Evolutionary conservation across 495 filamentous ascomycete genomes (phyloP).

Genomic region (Eremomyces bilateralis): DNA sequence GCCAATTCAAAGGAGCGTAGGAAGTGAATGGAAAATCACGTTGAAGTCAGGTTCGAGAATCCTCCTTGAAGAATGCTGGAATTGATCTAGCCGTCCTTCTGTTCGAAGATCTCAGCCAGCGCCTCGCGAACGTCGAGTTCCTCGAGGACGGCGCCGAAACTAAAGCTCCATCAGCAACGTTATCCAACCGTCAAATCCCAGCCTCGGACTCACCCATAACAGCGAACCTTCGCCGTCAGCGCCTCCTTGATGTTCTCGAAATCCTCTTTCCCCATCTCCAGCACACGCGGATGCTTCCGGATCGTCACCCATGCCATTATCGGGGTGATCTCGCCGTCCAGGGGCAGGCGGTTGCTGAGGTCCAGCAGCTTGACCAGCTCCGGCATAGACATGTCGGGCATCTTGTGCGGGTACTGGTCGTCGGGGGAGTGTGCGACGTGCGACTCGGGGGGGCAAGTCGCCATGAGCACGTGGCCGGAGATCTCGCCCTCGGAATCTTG

Average conservation of each 20-base stretch:
- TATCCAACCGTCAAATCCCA: constrained; percentile 2
- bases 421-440: constrained; percentile 18
- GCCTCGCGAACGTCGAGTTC: constrained; percentile 86
- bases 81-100: constrained; percentile 18
- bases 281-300: constrained; percentile 43
- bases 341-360: constrained; percentile 59
- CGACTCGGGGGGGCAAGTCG: constrained; percentile 54
- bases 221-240: constrained; percentile 60
- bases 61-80: too few relatives aligned
- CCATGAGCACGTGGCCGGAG: constrained; percentile 78
- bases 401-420: constrained; percentile 26
- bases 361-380: constrained; percentile 66
- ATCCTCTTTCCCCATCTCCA: constrained; percentile 41
- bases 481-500: constrained; percentile 23
- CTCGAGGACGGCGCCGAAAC: constrained; percentile 68
- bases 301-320: constrained; percentile 86
- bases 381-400: constrained; percentile 46
- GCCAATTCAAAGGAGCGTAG: too few relatives aligned
- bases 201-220: constrained; percentile 59
- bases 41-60: too few relatives aligned
- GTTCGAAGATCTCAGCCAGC: constrained; percentile 46
- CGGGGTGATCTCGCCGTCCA: constrained; percentile 89
- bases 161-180: constrained; percentile 13
- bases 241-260: constrained; percentile 51
- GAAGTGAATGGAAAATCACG: too few relatives aligned